Percentiles rank a stretch among this genome's conserved stretches.
Conservation (phyloP, 176 grass and related monocot species). For the Urochloa ruziziensis region DNA sequence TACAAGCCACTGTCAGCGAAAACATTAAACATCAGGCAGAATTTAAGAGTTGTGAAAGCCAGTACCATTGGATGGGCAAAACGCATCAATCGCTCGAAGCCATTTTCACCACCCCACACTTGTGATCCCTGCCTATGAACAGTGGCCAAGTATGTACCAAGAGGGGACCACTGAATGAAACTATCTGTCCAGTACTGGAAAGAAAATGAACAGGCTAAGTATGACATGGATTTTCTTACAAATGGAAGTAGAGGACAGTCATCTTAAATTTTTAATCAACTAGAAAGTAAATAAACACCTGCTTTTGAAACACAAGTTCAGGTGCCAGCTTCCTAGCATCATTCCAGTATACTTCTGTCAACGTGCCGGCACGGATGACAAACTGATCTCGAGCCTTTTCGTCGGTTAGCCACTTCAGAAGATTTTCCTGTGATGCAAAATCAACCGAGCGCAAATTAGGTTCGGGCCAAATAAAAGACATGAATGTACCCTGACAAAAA, state of each 20-base stretch:
- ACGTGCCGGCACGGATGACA: slow-evolving; percentile 82
- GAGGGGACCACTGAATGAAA: slow-evolving; percentile 94
- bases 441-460: no score
- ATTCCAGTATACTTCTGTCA: slow-evolving; percentile 96
- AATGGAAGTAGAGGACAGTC: neutral
- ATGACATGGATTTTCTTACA: neutral
- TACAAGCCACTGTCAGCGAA: slow-evolving; percentile 35
- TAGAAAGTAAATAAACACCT: slow-evolving; percentile 45
- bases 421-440: slow-evolving; percentile 63
- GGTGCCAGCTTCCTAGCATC: slow-evolving; percentile 70
- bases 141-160: slow-evolving; percentile 93
- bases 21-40: neutral
- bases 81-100: slow-evolving; percentile 74
- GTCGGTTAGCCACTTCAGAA: slow-evolving; percentile 92
- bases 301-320: slow-evolving; percentile 87
- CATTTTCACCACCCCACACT: slow-evolving; percentile 81
- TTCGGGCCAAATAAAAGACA: no score
- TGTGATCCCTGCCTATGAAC: slow-evolving; percentile 93
- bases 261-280: slow-evolving; percentile 1
- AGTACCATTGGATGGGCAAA: slow-evolving; percentile 77
- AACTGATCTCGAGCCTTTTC: slow-evolving; percentile 91
- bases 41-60: neutral
- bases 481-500: neutral
- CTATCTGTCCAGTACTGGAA: slow-evolving; percentile 91
- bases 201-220: slow-evolving; percentile 3